phyloP scores from a whole-genome alignment of 73 alveolate genomes.

The Paramecium caudatum region DNA sequence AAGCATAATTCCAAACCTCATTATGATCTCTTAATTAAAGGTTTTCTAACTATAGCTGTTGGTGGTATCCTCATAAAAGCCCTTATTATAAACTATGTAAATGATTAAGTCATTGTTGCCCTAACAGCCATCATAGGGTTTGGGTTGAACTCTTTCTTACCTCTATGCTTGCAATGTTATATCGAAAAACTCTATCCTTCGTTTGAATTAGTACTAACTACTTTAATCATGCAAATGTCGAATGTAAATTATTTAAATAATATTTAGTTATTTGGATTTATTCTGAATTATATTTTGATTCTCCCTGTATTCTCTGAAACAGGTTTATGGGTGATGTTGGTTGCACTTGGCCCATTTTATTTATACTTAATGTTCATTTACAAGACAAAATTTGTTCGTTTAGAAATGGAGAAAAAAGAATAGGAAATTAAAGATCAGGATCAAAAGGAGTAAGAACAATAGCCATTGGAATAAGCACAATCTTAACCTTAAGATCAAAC shows the following conservation, averaged over 20 bases:
- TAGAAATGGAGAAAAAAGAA: too few relatives aligned
- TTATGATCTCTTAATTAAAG: constrained; percentile 47
- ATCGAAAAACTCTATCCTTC: constrained; percentile 30
- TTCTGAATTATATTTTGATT: neutral
- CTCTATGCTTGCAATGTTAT: neutral
- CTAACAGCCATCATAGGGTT: constrained; percentile 22
- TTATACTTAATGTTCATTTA: neutral
- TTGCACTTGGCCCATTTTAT: neutral
- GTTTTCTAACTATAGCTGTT: constrained; percentile 2
- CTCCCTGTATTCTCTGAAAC: neutral
- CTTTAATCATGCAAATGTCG: constrained; percentile 2
- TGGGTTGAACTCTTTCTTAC: constrained; percentile 47
- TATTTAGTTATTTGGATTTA: constrained; percentile 33
- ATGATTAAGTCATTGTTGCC: neutral
- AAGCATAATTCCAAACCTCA: constrained; percentile 26
- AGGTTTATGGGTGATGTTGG: constrained; percentile 21
- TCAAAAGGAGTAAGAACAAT: too few relatives aligned
- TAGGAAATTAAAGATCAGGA: too few relatives aligned
- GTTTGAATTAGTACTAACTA: constrained; percentile 29
- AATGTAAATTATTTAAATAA: constrained; percentile 31
- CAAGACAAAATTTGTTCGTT: constrained; percentile 10
- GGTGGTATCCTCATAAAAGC: constrained; percentile 1
- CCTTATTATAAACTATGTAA: constrained; percentile 4
- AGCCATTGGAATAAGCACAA: too few relatives aligned
- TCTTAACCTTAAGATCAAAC: too few relatives aligned